phyloP scores from a whole-genome alignment of 2,329 filamentous ascomycete genomes.

The Hypoxylon rubiginosum region DNA sequence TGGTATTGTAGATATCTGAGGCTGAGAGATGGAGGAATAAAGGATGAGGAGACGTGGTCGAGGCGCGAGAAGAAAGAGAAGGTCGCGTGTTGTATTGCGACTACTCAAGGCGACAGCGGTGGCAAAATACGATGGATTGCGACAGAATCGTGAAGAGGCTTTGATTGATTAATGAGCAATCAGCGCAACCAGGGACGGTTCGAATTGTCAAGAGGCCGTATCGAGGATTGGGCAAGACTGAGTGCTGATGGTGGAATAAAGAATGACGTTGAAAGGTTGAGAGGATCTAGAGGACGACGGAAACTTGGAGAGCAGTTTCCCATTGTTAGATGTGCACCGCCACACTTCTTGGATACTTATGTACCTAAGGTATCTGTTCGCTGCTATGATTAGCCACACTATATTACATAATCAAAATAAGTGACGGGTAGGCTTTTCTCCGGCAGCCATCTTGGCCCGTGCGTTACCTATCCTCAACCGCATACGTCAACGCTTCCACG shows the following conservation, averaged over 20 bases:
- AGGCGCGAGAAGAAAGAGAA: conserved; percentile 19
- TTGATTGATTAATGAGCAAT: not conserved
- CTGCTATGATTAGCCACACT: not conserved
- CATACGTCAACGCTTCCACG: no score
- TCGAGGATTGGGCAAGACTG: conserved; percentile 9
- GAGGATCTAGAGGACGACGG: conserved; percentile 38
- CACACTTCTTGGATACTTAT: not conserved
- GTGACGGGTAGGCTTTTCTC: no score
- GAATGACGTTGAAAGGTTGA: conserved; percentile 44
- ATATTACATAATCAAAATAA: no score
- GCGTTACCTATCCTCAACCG: no score
- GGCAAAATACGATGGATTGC: conserved; percentile 23
- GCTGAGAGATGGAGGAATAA: conserved; percentile 4
- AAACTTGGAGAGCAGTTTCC: conserved; percentile 37
- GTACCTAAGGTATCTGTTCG: conserved; percentile 1
- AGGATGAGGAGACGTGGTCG: conserved; percentile 7
- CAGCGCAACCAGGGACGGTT: not conserved
- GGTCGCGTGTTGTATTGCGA: conserved; percentile 29
- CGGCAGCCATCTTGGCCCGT: no score
- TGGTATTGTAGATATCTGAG: conserved; percentile 5
- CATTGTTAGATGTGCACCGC: conserved; percentile 30
- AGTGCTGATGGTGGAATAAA: conserved; percentile 30
- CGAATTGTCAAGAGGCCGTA: conserved; percentile 2
- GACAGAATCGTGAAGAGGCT: conserved; percentile 9
- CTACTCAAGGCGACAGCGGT: conserved; percentile 25